A percentile compares a stretch with the other conserved stretches of the same genome.
These are phyloP conservation scores for Fusarium oxysporum DNA, from an alignment of 2,329 filamentous ascomycete species.

Conservation along the genomic window DNA sequence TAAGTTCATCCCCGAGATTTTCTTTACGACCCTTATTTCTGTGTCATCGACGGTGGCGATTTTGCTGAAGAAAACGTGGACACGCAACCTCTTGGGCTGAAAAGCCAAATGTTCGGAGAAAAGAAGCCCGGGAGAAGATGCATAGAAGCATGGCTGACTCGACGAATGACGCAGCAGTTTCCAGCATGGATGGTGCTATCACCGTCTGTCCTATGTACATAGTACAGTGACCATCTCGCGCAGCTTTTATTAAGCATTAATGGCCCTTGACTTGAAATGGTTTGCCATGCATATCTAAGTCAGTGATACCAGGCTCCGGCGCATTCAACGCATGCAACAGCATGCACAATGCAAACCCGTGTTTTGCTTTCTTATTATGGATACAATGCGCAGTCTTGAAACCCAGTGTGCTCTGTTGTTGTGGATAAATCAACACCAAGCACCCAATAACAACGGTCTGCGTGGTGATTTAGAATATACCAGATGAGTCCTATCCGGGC, in stretches of 20 bases:
- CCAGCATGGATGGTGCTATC: neutral
- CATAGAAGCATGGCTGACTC: constrained; percentile 26
- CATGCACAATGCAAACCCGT: constrained; percentile 26
- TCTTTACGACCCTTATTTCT: constrained; percentile 4
- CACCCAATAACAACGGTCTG: constrained; percentile 20
- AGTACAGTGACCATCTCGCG: neutral
- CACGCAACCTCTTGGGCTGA: constrained; percentile 18
- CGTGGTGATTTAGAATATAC: neutral
- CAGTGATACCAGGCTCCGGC: constrained; percentile 4
- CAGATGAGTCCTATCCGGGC: neutral
- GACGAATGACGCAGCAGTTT: constrained; percentile 33
- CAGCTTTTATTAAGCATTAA: neutral
- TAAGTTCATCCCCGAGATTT: constrained; percentile 11
- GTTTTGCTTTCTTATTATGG: neutral
- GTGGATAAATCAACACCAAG: constrained; percentile 21
- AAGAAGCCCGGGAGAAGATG: constrained; percentile 28
- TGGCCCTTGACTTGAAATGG: neutral
- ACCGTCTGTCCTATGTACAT: neutral
- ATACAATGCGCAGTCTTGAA: constrained; percentile 6
- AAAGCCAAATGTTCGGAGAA: constrained; percentile 9
- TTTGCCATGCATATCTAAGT: constrained; percentile 14
- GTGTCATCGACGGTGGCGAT: constrained; percentile 30
- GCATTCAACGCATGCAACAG: constrained; percentile 16
- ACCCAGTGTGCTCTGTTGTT: constrained; percentile 24
- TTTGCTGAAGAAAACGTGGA: constrained; percentile 20